Conservation (phyloP, 2,329 filamentous ascomycete species). For the Fusarium subglutinans region DNA sequence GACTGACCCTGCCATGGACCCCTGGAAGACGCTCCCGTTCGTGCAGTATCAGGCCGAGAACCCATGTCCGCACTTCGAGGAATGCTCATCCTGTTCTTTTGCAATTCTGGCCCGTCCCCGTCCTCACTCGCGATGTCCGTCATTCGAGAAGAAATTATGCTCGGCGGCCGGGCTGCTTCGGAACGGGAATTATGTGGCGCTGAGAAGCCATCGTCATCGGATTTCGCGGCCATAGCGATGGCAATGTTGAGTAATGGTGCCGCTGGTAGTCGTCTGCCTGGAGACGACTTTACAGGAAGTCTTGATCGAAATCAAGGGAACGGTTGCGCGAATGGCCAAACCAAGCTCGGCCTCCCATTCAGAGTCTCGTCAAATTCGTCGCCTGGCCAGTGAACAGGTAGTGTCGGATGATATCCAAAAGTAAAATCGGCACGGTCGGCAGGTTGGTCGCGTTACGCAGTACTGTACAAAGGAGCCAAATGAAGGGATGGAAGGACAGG, state of each 20-base stretch:
- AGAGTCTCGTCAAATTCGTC: not conserved
- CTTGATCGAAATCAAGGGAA: constrained; percentile 5
- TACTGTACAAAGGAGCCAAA: constrained; percentile 36
- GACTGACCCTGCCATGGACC: constrained; percentile 64
- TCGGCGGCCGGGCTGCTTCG: constrained; percentile 62
- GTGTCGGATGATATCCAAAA: constrained; percentile 26
- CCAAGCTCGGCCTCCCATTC: constrained; percentile 8
- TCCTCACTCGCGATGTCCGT: constrained; percentile 71
- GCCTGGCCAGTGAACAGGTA: constrained; percentile 6
- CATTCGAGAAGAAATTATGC: constrained; percentile 77
- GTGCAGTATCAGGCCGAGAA: constrained; percentile 65
- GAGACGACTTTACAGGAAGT: constrained; percentile 24
- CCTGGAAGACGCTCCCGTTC: constrained; percentile 55
- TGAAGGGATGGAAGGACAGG: constrained; percentile 25
- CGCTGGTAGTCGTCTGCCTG: constrained; percentile 20
- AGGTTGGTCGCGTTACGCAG: constrained; percentile 40
- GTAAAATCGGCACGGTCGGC: constrained; percentile 39
- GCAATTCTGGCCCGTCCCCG: constrained; percentile 54
- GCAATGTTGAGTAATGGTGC: constrained; percentile 25
- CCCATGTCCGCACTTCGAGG: constrained; percentile 53
- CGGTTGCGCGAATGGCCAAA: constrained; percentile 7
- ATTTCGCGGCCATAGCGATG: constrained; percentile 48
- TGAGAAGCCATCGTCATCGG: constrained; percentile 52
- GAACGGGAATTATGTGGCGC: constrained; percentile 53
- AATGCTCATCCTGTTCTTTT: constrained; percentile 41